A percentile compares a stretch with the other conserved stretches of the same genome.
These are phyloP conservation scores for Rhizopus delemar DNA, from an alignment of 371 early-diverging fungal genomes.

Conservation along the genomic window DNA sequence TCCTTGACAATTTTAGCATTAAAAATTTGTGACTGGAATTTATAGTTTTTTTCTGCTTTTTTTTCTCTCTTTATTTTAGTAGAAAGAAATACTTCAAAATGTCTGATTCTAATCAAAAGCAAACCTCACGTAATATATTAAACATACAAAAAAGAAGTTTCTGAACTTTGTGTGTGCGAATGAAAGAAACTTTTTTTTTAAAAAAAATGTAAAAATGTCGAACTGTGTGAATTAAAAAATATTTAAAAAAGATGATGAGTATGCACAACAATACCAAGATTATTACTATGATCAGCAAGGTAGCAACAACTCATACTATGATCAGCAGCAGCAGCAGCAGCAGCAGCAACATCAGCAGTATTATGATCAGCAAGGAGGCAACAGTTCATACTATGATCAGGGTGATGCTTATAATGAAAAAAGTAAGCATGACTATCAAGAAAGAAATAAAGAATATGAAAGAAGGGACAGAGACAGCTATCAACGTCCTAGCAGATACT, in stretches of 20 bases:
- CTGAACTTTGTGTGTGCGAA: neutral
- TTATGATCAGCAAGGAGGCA: neutral
- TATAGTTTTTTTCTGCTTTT: too few species aligned
- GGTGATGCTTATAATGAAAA: neutral
- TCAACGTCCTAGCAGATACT: neutral
- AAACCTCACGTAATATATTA: slow-evolving; percentile 1
- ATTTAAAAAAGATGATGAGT: slow-evolving; percentile 4
- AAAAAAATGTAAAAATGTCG: neutral
- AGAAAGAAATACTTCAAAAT: neutral
- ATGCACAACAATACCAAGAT: slow-evolving; percentile 2
- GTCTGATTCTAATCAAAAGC: neutral
- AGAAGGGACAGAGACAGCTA: neutral
- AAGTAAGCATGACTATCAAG: neutral
- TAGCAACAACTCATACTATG: neutral
- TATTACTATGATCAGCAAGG: neutral
- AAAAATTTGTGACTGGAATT: too few species aligned
- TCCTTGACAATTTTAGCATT: too few species aligned
- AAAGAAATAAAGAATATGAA: neutral
- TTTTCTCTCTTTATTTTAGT: too few species aligned
- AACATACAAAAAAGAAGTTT: neutral
- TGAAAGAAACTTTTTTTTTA: too few species aligned
- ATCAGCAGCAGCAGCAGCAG: neutral
- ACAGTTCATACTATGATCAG: neutral
- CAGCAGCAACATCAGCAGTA: neutral
- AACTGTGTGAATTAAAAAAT: neutral